Conservation (phyloP, 2,329 filamentous ascomycete genomes). For the Exophiala bonariae region DNA sequence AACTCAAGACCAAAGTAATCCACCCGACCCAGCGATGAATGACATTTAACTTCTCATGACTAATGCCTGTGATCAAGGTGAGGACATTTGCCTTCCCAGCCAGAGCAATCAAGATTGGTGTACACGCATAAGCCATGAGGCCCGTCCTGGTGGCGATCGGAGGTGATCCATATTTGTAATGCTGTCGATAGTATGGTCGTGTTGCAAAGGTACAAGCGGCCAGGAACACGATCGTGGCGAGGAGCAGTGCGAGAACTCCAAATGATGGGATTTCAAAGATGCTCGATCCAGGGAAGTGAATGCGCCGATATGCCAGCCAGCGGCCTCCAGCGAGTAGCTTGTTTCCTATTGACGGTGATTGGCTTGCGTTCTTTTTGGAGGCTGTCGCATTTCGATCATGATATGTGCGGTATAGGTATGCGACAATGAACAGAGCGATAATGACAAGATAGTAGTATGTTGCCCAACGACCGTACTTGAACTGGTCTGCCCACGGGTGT, state of each 20-base stretch:
- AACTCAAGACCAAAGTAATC: constrained; percentile 24
- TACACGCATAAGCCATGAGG: constrained; percentile 31
- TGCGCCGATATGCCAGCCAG: constrained; percentile 11
- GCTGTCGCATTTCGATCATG: neutral
- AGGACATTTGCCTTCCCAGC: constrained; percentile 34
- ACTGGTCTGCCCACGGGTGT: constrained; percentile 10
- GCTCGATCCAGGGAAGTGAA: constrained; percentile 1
- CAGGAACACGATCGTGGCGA: constrained; percentile 1
- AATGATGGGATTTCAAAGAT: constrained; percentile 15
- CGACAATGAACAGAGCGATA: constrained; percentile 11
- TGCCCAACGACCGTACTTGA: constrained; percentile 14
- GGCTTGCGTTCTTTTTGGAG: neutral
- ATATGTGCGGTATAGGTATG: neutral
- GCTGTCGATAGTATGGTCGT: constrained; percentile 21
- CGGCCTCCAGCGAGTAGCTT: constrained; percentile 7
- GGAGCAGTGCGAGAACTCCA: constrained; percentile 12
- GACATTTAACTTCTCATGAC: constrained; percentile 33
- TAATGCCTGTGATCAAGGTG: constrained; percentile 31
- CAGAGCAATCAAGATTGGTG: constrained; percentile 30
- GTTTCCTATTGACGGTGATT: neutral
- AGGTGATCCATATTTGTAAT: constrained; percentile 18
- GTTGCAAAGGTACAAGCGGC: constrained; percentile 12
- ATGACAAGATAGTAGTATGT: constrained; percentile 15
- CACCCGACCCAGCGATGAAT: constrained; percentile 26
- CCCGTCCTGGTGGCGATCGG: constrained; percentile 27